Evolutionary conservation across 495 filamentous ascomycete genomes (phyloP).

Genomic region (Pseudomonodictys pantanalensis): DNA sequence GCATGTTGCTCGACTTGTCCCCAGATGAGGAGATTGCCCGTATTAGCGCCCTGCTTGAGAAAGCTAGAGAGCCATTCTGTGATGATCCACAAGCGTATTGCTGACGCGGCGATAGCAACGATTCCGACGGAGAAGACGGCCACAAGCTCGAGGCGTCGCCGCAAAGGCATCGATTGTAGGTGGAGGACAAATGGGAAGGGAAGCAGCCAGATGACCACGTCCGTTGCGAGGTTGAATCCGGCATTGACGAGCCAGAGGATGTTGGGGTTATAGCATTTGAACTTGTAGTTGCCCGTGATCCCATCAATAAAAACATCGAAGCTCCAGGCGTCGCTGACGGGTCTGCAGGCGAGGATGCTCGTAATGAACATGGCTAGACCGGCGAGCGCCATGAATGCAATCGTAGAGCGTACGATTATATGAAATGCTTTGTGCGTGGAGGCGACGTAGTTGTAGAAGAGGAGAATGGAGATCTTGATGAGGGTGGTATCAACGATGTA

Average conservation of each 20-base stretch:
- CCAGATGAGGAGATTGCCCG: slow-evolving; percentile 23
- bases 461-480: slow-evolving; percentile 26
- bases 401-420: slow-evolving; percentile 1
- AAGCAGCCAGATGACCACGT: slow-evolving; percentile 26
- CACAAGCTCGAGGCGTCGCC: slow-evolving; percentile 17
- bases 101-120: slow-evolving; percentile 22
- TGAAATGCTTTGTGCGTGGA: slow-evolving; percentile 22
- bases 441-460: slow-evolving; percentile 29
- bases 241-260: slow-evolving; percentile 26
- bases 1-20: slow-evolving; percentile 28
- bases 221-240: slow-evolving; percentile 31
- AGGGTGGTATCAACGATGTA: slow-evolving; percentile 17
- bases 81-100: slow-evolving; percentile 20
- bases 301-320: slow-evolving; percentile 9
- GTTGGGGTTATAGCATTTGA: slow-evolving; percentile 17
- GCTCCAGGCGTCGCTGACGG: slow-evolving; percentile 17
- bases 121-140: slow-evolving; percentile 30
- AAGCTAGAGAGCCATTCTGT: slow-evolving; percentile 5
- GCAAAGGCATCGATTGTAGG: slow-evolving; percentile 8
- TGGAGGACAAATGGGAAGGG: slow-evolving; percentile 25
- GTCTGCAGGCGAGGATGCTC: slow-evolving; percentile 9
- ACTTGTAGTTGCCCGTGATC: neutral
- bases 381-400: slow-evolving; percentile 2
- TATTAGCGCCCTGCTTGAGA: neutral
- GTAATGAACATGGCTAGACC: slow-evolving; percentile 12